Percentiles rank a stretch among this genome's conserved stretches.
phyloP scores from a whole-genome alignment of 768 basidiomycete species.

The Naematelia aurantialba region DNA sequence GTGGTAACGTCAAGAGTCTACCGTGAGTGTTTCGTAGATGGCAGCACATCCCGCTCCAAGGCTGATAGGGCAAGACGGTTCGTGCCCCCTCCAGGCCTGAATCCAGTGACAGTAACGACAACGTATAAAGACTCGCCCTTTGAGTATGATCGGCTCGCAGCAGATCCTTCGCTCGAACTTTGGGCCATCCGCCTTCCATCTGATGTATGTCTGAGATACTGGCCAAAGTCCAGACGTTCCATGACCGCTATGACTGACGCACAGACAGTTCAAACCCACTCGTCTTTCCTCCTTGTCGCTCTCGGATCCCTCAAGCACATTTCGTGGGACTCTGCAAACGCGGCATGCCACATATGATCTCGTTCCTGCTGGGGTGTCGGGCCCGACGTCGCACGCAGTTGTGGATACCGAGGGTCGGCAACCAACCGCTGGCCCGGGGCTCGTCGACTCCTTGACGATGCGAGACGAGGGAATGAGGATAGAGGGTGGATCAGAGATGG shows the following conservation, averaged over 20 bases:
- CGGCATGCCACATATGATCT: conserved; percentile 29
- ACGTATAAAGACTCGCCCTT: conserved; percentile 32
- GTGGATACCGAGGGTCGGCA: conserved; percentile 31
- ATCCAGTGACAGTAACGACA: conserved; percentile 17
- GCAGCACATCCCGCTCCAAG: background rate
- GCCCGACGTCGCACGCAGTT: conserved; percentile 1
- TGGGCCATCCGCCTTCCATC: conserved; percentile 45
- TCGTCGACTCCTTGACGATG: conserved; percentile 37
- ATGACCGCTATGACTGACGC: too few relatives aligned
- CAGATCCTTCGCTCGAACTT: conserved; percentile 35
- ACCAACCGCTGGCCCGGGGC: conserved; percentile 29
- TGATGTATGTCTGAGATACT: conserved; percentile 37
- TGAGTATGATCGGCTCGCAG: conserved; percentile 38
- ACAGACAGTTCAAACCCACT: conserved; percentile 46
- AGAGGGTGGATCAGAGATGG: conserved; percentile 48
- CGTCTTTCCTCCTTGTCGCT: conserved; percentile 29
- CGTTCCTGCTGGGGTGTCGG: conserved; percentile 13
- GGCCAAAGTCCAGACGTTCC: too few relatives aligned
- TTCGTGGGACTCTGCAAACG: conserved; percentile 26
- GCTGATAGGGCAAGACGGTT: conserved; percentile 24
- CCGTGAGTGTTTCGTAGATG: conserved; percentile 4
- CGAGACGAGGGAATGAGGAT: conserved; percentile 23
- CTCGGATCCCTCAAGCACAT: background rate
- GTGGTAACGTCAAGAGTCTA: background rate
- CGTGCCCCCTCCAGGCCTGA: conserved; percentile 34